These are phyloP conservation scores for Heritiera littoralis DNA, from an alignment of 345 rosid genomes.

Conservation along the genomic window DNA sequence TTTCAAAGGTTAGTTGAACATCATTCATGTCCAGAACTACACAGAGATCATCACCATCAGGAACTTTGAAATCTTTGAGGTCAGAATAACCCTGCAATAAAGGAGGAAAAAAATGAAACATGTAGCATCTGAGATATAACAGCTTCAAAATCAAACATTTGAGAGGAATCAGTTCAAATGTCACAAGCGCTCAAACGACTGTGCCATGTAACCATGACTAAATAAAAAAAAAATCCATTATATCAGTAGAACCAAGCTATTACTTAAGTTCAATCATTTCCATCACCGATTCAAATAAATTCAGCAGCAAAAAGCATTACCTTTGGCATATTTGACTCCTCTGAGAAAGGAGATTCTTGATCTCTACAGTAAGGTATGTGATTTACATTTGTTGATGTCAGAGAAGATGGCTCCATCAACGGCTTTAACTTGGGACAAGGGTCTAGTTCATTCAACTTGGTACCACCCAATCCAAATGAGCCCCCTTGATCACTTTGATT, in stretches of 20 bases:
- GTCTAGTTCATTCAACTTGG: constrained; percentile 34
- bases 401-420: constrained; percentile 34
- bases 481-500: constrained; percentile 33
- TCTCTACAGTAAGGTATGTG: constrained; percentile 37
- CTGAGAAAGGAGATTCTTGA: constrained; percentile 40
- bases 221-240: not conserved
- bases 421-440: constrained; percentile 35
- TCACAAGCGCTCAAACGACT: not conserved
- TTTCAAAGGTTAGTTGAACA: constrained; percentile 49
- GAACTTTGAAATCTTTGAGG: constrained; percentile 44
- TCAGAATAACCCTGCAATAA: constrained; percentile 37
- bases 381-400: constrained; percentile 33
- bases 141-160: constrained; percentile 1
- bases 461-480: constrained; percentile 28
- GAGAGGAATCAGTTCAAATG: not conserved
- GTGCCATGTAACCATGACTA: not conserved
- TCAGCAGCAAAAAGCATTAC: constrained; percentile 23
- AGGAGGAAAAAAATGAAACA: constrained; percentile 11
- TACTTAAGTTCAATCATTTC: not conserved
- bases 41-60: constrained; percentile 55
- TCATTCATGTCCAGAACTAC: constrained; percentile 54
- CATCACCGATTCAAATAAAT: not conserved
- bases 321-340: constrained; percentile 37
- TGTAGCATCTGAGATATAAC: not conserved
- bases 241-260: not conserved